Conservation (phyloP, 164 flowering plant genomes). For the Liriodendron chinense region DNA sequence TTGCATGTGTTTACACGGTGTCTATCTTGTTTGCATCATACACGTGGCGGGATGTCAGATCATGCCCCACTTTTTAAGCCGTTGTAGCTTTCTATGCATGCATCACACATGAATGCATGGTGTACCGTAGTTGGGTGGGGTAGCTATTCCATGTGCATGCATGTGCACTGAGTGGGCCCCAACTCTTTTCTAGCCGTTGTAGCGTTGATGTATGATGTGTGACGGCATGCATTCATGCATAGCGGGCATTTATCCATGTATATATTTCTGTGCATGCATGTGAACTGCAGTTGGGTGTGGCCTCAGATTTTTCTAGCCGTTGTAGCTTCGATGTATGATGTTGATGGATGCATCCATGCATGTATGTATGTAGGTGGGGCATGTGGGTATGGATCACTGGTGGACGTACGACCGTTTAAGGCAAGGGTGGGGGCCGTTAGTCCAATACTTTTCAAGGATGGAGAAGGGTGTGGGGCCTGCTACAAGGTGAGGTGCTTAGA, state of each 20-base stretch:
- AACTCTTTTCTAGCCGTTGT: background rate
- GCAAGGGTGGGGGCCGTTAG: constrained; percentile 95
- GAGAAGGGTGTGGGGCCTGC: constrained; percentile 97
- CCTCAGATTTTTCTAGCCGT: background rate
- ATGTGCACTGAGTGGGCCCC: too few species aligned
- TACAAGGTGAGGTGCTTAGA: constrained; percentile 87
- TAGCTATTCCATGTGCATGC: too few species aligned
- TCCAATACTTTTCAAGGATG: constrained; percentile 68
- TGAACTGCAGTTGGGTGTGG: too few species aligned
- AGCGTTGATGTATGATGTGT: too few species aligned
- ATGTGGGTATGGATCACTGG: constrained; percentile 92
- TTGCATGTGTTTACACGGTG: background rate
- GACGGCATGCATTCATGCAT: background rate
- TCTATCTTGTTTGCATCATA: background rate
- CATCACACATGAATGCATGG: background rate
- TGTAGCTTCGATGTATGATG: background rate
- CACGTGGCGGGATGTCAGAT: background rate
- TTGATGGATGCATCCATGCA: background rate
- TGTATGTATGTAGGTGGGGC: constrained; percentile 71
- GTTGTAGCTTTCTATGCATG: background rate
- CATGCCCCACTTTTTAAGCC: background rate
- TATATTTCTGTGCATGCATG: too few species aligned
- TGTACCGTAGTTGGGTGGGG: too few species aligned
- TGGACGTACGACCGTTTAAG: constrained; percentile 75
- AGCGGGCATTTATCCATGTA: too few species aligned